Base-by-base conservation (phyloP, 805 yeast species). In the Nakazawaea holstii region DNA sequence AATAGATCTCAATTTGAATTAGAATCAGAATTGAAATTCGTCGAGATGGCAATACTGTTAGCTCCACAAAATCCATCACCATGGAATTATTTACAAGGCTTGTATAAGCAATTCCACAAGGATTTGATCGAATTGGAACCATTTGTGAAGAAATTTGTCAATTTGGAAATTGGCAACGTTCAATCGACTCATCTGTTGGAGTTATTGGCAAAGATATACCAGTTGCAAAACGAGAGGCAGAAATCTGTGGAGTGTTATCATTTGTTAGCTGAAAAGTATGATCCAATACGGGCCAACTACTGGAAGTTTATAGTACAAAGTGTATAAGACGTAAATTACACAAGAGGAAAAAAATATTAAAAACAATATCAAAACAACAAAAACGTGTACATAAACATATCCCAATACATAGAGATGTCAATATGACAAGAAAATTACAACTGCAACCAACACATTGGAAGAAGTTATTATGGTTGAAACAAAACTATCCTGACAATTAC, bases 401-500 rank as follows among this genome's bases (percentile, higher is more conserved):
- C n/a, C n/a, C n/a, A n/a, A n/a, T n/a, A n/a, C n/a, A n/a, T n/a
- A n/a, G n/a, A 30, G 33, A 30, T 30, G 33, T 30, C 33, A 30
- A 30, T 30, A 30, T 30, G 33, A 30, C 33, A 30, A 30, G n/a
- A 6, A 30, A 30, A 32, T 7, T 7, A 35, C 29, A 42, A 14
- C 39, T 13, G 29, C 10, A 28, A 14, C 43, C 49, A 43, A 55
- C 61, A 33, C 80, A 80, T 20, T 91, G 98, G 98, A 76, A 84
- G 57, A 86, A 94, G 58, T 76, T 90, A 35, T 73, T 92, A 10
- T 94, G 96, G 84, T 76, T 85, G 31, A 75, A 77, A 49, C 97
- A 91, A 61, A 85, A 85, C 11, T 91, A 82, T 59, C 95, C 96
- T 0, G 99, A 92, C 62, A 94, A 91, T 64, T 88, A 87, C 65